Evolutionary conservation across 352 stramenopile species (phyloP).

Genomic region (Phytophthora cryptogea): DNA sequence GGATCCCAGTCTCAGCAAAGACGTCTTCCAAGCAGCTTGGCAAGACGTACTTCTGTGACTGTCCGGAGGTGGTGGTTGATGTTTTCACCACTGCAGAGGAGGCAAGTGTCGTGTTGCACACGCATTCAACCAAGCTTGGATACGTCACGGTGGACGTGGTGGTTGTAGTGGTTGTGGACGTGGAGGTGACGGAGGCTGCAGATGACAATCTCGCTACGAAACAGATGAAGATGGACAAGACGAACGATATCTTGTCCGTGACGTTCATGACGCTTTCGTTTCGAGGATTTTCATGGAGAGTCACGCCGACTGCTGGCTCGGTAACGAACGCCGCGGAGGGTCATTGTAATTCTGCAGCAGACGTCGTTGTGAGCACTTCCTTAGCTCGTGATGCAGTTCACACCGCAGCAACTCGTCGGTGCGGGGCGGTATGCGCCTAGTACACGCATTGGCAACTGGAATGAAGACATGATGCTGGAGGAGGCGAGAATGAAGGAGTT

Average conservation of each 20-base stretch:
- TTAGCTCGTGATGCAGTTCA: slow-evolving; percentile 80
- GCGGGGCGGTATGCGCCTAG: slow-evolving; percentile 76
- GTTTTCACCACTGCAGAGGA: slow-evolving; percentile 58
- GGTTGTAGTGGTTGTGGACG: slow-evolving; percentile 12
- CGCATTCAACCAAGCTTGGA: slow-evolving; percentile 73
- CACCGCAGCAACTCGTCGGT: slow-evolving; percentile 88
- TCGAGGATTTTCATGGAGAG: slow-evolving; percentile 15
- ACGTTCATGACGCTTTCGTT: slow-evolving; percentile 22
- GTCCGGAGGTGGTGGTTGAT: slow-evolving; percentile 39
- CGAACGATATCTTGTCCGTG: slow-evolving; percentile 14
- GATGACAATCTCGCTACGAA: not conserved
- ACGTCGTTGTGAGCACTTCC: not conserved
- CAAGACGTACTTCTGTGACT: slow-evolving; percentile 58
- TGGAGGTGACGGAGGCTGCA: slow-evolving; percentile 18
- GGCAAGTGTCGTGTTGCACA: slow-evolving; percentile 73
- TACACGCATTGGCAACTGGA: slow-evolving; percentile 91
- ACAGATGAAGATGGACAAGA: slow-evolving; percentile 18
- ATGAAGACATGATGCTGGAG: slow-evolving; percentile 90
- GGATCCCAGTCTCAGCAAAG: slow-evolving; percentile 80
- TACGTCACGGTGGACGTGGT: slow-evolving; percentile 39
- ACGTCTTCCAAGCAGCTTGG: slow-evolving; percentile 78
- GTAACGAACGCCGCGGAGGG: slow-evolving; percentile 29
- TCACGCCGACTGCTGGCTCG: slow-evolving; percentile 19
- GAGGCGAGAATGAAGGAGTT: slow-evolving; percentile 88
- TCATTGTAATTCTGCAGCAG: not conserved